Base-by-base conservation (phyloP, 768 basidiomycete genomes). In the Tephrocybe sp. region DNA sequence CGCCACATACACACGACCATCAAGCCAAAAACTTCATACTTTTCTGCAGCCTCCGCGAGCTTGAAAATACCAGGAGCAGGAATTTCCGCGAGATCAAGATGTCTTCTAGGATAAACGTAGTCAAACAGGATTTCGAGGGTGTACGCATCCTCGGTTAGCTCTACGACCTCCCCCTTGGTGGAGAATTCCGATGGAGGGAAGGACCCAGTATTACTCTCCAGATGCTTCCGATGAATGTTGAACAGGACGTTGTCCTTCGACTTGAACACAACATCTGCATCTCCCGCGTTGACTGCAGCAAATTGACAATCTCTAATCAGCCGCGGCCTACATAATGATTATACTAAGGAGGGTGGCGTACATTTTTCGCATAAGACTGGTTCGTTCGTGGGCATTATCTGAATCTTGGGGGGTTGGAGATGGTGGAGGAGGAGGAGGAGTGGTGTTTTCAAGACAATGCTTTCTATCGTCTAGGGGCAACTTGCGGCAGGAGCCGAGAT, bases 41-140 rank as follows among this genome's bases (percentile, higher is more conserved):
- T 68, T 45, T 66, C 65, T 18, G 63, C 66, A 2, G 66, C 65
- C 36, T 68, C 65, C 2, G 66, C 65, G 22, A 69, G 40, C 2
- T 42, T 41, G 0, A 45, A 49, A 22, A 67, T 24, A 3, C 50
- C 33, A 3, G 43, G 47, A 27, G 65, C 63, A 4, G 47, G 43
- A 18, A 56, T 25, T 1, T 54, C 40, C 8, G 59, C 49, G 18
- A 65, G 41, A 12, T 58, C 54, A 0, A 60, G 64, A n/a, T 60
- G 57, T 12, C 59, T 60, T 10, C 49, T 49, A 1, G 64, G 64
- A 25, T 66, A 66, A 5, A 63, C 56, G 38, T 59, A 66, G 31
- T 55, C 57, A 45, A 67, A 66, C 1, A 67, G 57, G 3, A 63
- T 51, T 18, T 63, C 63, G 2, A 69, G 57, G 0, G 59, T 60